Base-by-base conservation (phyloP, 176 grass and related monocot species). In the Ensete ventricosum region DNA sequence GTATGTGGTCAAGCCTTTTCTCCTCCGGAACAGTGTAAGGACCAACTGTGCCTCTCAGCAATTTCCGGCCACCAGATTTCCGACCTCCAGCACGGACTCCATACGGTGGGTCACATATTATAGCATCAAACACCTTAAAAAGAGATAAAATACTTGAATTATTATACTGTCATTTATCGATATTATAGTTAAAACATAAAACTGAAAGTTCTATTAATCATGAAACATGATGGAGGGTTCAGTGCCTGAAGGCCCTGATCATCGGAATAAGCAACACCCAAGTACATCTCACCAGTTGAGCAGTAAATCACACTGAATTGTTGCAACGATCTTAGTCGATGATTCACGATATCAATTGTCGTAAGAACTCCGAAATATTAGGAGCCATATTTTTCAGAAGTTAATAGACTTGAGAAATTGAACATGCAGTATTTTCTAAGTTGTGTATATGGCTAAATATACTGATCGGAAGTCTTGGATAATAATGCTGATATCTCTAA, bases 51-150 rank as follows among this genome's bases (percentile, higher is more conserved):
- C 94, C 94, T 83, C 91, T 98, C 11, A 93, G 52, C 19, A 93
- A 74, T 82, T 98, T 93, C 55, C 90, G 66, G 14, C 94, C 94
- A 54, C 94, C 94, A 0, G 94, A 93, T 60, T 98, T 98, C 14
- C 88, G 88, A 53, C 94, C 94, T 54, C 94, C 94, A 74, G 90
- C 94, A 27, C 94, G 90, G 10, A 98, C 94, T 25, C 94, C 94
- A 76, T 98, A 98, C 58, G 94, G 94, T 48, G 94, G 94, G 51
- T 98, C 94, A 69, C 94, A 93, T 27, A 98, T 89, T 62, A 98
- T 93, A 14, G 90, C 90, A 81, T 93, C 90, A 7, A 93, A 91
- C 63, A 98, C 75, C 94, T 98, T 84, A 17, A 75, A 9, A n/a
- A 64, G 73, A 17, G 20, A 48, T 50, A 13, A 58, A 4, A 66